These are phyloP conservation scores for Aspergillus sp. DNA, from an alignment of 2,329 filamentous ascomycete species.

Conservation along the genomic window DNA sequence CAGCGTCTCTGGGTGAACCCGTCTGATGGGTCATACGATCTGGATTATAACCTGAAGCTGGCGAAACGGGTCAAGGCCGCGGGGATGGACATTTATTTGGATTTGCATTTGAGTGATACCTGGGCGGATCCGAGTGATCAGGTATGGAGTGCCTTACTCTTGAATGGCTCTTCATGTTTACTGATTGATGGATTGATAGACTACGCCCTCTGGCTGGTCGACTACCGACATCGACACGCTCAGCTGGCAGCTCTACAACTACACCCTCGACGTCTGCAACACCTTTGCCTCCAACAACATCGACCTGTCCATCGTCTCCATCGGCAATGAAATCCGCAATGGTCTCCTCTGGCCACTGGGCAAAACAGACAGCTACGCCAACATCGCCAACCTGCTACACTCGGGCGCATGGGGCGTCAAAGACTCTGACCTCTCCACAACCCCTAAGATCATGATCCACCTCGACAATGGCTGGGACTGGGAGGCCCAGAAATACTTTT, in stretches of 20 bases:
- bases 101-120: constrained; percentile 64
- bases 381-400: constrained; percentile 61
- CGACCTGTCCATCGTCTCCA: constrained; percentile 58
- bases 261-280: constrained; percentile 60
- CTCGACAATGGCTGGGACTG: constrained; percentile 73
- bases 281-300: constrained; percentile 54
- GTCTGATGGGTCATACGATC: constrained; percentile 59
- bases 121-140: constrained; percentile 68
- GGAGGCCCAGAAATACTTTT: constrained; percentile 62
- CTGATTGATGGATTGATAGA: constrained; percentile 19
- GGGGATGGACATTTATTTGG: constrained; percentile 57
- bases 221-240: constrained; percentile 54
- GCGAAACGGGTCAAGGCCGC: constrained; percentile 60
- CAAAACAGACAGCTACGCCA: constrained; percentile 49
- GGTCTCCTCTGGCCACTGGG: constrained; percentile 66
- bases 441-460: constrained; percentile 69
- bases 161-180: background rate
- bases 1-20: constrained; percentile 71
- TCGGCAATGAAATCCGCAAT: constrained; percentile 68
- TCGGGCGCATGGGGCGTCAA: constrained; percentile 62
- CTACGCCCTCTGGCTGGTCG: constrained; percentile 60
- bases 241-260: constrained; percentile 61
- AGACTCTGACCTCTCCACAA: constrained; percentile 52
- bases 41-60: constrained; percentile 66
- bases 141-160: constrained; percentile 19